Percentiles rank a stretch among this genome's conserved stretches.
Conservation (phyloP, 2,329 filamentous ascomycete species). For the Sporothrix brunneoviolacea region DNA sequence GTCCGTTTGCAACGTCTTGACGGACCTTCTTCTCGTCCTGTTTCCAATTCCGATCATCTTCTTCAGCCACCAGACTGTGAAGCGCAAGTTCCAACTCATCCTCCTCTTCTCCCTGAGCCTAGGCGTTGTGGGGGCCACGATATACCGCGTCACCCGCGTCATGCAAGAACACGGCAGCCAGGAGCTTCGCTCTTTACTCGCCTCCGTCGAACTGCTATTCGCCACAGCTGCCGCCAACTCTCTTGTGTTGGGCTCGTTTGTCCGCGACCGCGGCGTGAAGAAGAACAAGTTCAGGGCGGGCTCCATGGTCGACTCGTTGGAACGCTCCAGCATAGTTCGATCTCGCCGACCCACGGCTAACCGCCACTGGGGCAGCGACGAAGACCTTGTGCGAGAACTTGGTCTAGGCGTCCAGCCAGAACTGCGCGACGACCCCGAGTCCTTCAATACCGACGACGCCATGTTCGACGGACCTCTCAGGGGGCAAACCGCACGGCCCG, state of each 20-base stretch:
- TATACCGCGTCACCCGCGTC: slow-evolving; percentile 74
- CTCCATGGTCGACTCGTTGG: slow-evolving; percentile 58
- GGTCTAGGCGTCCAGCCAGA: slow-evolving; percentile 60
- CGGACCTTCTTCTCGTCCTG: slow-evolving; percentile 77
- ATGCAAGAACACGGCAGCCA: slow-evolving; percentile 66
- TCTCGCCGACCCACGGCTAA: slow-evolving; percentile 45
- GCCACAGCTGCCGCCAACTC: slow-evolving; percentile 83
- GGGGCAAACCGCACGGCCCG: background rate
- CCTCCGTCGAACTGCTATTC: slow-evolving; percentile 84
- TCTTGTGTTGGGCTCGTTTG: slow-evolving; percentile 84
- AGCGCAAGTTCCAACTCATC: slow-evolving; percentile 72
- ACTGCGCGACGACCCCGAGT: slow-evolving; percentile 34
- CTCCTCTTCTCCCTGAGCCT: slow-evolving; percentile 80
- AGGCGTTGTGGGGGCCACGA: slow-evolving; percentile 69
- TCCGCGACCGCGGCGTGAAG: slow-evolving; percentile 84
- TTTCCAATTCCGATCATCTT: slow-evolving; percentile 89
- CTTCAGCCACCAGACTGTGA: slow-evolving; percentile 65
- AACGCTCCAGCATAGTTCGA: slow-evolving; percentile 33
- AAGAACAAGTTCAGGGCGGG: slow-evolving; percentile 73
- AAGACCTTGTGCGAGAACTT: slow-evolving; percentile 75
- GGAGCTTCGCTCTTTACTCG: slow-evolving; percentile 80
- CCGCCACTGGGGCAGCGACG: slow-evolving; percentile 79
- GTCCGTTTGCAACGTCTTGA: slow-evolving; percentile 81
- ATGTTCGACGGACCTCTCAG: background rate
- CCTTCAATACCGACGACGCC: slow-evolving; percentile 17